A percentile compares a stretch with the other conserved stretches of the same genome.
Evolutionary conservation across 768 basidiomycete genomes (phyloP).

Genomic region (Sporobolomyces roseus): DNA sequence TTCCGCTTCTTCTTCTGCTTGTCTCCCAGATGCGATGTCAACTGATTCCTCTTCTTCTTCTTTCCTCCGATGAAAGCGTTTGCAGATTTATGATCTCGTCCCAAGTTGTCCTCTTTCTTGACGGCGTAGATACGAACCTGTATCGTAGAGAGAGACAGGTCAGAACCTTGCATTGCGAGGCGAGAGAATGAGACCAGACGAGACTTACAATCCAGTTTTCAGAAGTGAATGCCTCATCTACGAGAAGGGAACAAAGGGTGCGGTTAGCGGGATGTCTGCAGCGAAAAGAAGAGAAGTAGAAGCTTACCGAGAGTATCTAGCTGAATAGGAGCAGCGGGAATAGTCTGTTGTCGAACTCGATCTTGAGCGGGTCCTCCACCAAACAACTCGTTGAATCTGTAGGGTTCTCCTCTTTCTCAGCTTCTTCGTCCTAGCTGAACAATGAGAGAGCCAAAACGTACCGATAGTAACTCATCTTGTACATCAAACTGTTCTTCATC

Average conservation of each 20-base stretch:
- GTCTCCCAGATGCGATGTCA: conserved; percentile 10
- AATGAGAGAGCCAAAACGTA: conserved; percentile 47
- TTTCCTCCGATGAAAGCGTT: conserved; percentile 81
- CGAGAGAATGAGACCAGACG: background rate
- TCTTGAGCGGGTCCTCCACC: conserved; percentile 71
- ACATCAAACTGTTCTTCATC: conserved; percentile 97
- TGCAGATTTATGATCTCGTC: conserved; percentile 81
- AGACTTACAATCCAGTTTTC: conserved; percentile 95
- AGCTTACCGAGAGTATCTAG: conserved; percentile 78
- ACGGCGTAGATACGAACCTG: conserved; percentile 91
- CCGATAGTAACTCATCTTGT: conserved; percentile 98
- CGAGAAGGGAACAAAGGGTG: conserved; percentile 7
- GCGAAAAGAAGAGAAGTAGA: conserved; percentile 2
- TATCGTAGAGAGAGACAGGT: background rate
- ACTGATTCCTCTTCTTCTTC: conserved; percentile 63
- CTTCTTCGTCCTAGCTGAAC: background rate
- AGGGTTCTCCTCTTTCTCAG: background rate
- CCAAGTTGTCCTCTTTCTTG: conserved; percentile 85
- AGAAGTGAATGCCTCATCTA: conserved; percentile 96
- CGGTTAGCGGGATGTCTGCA: background rate
- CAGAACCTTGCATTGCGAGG: background rate
- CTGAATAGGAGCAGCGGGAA: conserved; percentile 72
- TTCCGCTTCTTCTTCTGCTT: conserved; percentile 16
- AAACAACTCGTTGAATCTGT: conserved; percentile 82
- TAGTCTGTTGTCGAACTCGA: conserved; percentile 78